Evolutionary conservation across 495 filamentous ascomycete species (phyloP).

Genomic region (Halenospora varia): DNA sequence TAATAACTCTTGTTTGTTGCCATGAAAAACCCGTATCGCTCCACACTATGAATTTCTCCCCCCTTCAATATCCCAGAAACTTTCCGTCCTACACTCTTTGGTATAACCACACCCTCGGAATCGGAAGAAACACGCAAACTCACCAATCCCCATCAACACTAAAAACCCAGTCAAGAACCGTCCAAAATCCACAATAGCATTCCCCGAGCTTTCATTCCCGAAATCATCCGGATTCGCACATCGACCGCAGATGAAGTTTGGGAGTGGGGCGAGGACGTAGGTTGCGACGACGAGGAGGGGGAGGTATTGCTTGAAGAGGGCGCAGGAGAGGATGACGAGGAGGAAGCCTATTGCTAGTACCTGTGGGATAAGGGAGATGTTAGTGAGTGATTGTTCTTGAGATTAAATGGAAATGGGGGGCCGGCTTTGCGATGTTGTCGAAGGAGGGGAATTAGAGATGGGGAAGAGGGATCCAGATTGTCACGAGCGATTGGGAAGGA

Average conservation of each 20-base stretch:
- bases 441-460: no score
- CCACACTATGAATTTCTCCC: no score
- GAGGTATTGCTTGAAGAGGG: constrained; percentile 89
- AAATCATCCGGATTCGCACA: constrained; percentile 96
- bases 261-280: constrained; percentile 88
- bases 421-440: no score
- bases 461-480: no score
- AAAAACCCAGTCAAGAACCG: constrained; percentile 93
- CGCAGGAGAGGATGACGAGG: constrained; percentile 96
- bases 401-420: no score
- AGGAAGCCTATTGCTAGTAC: constrained; percentile 98
- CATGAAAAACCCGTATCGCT: no score
- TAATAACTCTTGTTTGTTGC: no score
- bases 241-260: constrained; percentile 90
- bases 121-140: constrained; percentile 38
- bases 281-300: constrained; percentile 92
- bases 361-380: constrained; percentile 33
- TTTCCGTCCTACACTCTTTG: no score
- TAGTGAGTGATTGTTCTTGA: neutral
- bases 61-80: no score
- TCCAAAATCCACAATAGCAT: constrained; percentile 82
- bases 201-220: constrained; percentile 70
- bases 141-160: constrained; percentile 98
- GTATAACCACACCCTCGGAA: no score
- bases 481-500: neutral